A percentile compares a stretch with the other conserved stretches of the same genome.
phyloP scores from a whole-genome alignment of 208 protist genomes.

The Naegleria fowleri region DNA sequence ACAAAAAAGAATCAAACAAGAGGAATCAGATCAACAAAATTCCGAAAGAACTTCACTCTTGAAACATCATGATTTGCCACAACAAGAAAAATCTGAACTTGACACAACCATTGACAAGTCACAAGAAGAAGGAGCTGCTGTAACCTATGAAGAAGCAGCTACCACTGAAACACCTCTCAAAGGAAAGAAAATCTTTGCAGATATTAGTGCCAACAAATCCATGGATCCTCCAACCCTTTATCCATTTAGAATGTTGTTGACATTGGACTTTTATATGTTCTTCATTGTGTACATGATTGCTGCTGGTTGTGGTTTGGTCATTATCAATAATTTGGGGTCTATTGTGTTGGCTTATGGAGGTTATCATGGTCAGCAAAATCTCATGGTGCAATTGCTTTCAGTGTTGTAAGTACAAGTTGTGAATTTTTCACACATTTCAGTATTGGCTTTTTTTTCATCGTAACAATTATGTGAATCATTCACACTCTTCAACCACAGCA shows the following conservation, averaged over 20 bases:
- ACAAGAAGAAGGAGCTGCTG: neutral
- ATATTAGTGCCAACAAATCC: neutral
- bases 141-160: neutral
- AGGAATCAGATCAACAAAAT: neutral
- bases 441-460: too few species aligned
- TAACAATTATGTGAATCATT: too few species aligned
- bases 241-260: slow-evolving; percentile 6
- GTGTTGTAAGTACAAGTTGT: neutral
- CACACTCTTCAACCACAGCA: too few species aligned
- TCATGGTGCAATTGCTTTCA: neutral
- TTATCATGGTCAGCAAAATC: neutral
- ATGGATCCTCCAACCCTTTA: neutral
- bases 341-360: neutral
- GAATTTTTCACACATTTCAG: too few species aligned
- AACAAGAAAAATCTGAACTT: neutral
- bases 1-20: neutral
- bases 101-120: too few species aligned
- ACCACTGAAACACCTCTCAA: neutral
- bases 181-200: neutral
- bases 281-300: neutral
- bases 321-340: slow-evolving; percentile 12
- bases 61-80: neutral
- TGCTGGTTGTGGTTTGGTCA: neutral
- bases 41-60: neutral
- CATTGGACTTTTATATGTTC: slow-evolving; percentile 12